Evolutionary conservation across 441 rosid genomes (phyloP), one percentile per base, ranked within the genome.

Genomic region (Erodium texanum): DNA sequence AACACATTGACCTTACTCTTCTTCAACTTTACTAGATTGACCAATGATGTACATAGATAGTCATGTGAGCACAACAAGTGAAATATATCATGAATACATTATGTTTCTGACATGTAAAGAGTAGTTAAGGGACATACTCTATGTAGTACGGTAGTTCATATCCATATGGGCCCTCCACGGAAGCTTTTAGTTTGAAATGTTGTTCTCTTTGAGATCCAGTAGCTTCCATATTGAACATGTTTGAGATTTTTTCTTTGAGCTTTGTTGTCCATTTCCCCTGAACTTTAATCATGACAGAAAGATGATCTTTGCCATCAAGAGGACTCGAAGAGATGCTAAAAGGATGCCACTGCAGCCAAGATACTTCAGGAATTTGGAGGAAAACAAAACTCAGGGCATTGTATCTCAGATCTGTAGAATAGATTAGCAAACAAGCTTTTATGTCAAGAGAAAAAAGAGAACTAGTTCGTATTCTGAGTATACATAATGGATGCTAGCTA

Each of bases 301-400:
- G 66, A 66, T 83, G 88, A 70, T 78, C 73, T 52, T 82, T 80
- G 36, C 89, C 88, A 66, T 85, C 87, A 20, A 85, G 73, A 72
- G 89, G 92, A 58, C 92, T 85, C 5, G 89, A 85, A 32, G 89
- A 87, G 67, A 87, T 87, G 73, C 87, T 85, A 71, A 85, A 87
- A 48, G 88, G 89, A 80, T 87, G 92, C 89, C 92, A 87, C 50
- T 87, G 92, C 68, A 85, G 76, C 92, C 87, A 87, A 24, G 92
- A 85, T 24, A 87, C 62, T 74, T 86, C 90, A 71, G 85, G 84
- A 52, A 87, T 77, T 86, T 89, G 96, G 70, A 92, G 84, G 82
- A 92, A 92, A 62, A 91, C 67, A 59, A 92, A 92, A 70, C 97
- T 88, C 56, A 92, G 86, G n/a, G 98, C 89, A 70, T 88, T 92